Conservation (phyloP, 129 eudicot species). For the Flaveria linearis region DNA sequence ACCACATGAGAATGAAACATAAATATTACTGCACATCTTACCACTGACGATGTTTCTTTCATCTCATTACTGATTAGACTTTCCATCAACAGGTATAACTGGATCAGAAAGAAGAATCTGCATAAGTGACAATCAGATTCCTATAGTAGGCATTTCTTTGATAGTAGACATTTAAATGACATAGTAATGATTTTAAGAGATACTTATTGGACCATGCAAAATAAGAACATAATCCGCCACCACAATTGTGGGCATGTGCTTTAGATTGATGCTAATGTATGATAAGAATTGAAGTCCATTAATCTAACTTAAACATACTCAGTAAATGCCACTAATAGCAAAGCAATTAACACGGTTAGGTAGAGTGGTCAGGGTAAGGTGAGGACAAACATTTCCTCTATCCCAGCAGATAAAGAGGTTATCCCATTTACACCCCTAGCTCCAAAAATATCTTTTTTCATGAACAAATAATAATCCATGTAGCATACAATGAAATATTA, state of each 20-base stretch:
- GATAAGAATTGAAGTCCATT: background rate
- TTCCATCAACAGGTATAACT: conserved; percentile 81
- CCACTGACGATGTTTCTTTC: conserved; percentile 58
- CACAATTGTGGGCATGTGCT: background rate
- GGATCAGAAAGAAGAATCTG: conserved; percentile 34
- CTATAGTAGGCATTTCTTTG: background rate
- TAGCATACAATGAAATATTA: no score
- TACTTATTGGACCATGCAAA: background rate
- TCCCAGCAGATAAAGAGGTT: no score
- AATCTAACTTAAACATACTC: background rate
- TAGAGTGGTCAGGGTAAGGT: no score
- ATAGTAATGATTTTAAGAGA: background rate
- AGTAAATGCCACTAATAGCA: background rate
- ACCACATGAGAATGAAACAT: conserved; percentile 20
- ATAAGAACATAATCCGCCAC: conserved; percentile 5
- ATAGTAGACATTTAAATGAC: background rate
- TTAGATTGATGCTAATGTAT: background rate
- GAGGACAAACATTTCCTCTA: no score
- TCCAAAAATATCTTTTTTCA: no score
- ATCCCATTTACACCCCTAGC: no score
- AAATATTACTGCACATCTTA: conserved; percentile 33
- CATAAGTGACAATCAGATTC: conserved; percentile 19
- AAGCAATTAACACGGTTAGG: no score
- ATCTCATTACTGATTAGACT: conserved; percentile 56
- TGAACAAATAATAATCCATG: no score